A percentile compares a stretch with the other conserved stretches of the same genome.
Conservation (phyloP, 202 grass and related monocot genomes). For the Elaeis oleifera region DNA sequence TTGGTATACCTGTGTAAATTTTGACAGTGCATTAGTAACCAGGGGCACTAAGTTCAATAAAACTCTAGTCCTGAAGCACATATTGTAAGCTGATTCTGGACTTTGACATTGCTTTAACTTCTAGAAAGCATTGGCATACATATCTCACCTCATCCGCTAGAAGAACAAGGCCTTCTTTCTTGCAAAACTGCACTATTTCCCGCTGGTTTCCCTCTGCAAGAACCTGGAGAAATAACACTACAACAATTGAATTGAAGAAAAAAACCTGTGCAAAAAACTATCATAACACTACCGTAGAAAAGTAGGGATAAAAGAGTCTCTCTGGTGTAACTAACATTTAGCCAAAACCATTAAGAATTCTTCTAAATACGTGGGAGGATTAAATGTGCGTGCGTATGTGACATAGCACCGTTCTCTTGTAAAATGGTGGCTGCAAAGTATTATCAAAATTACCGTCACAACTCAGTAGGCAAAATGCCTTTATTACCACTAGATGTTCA, state of each 20-base stretch:
- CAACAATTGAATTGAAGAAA: neutral
- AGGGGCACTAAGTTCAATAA: neutral
- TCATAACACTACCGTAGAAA: neutral
- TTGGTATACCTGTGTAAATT: constrained; percentile 73
- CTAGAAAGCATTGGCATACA: constrained; percentile 22
- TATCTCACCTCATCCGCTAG: constrained; percentile 77
- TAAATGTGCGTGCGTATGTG: too few relatives aligned
- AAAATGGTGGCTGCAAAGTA: too few relatives aligned
- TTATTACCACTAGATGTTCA: too few relatives aligned
- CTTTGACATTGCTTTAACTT: neutral
- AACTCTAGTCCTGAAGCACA: too few relatives aligned
- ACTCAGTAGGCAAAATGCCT: too few relatives aligned
- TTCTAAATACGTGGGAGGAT: too few relatives aligned
- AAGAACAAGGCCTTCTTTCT: constrained; percentile 89
- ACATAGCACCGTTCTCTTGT: too few relatives aligned
- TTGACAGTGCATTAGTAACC: neutral
- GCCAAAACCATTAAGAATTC: too few relatives aligned
- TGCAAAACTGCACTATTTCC: constrained; percentile 81
- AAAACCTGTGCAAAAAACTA: neutral
- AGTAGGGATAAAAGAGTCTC: too few relatives aligned
- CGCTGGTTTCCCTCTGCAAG: constrained; percentile 81
- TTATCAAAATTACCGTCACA: too few relatives aligned
- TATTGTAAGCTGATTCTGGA: too few relatives aligned
- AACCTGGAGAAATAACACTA: constrained; percentile 46
- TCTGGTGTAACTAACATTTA: too few relatives aligned